A percentile compares a stretch with the other conserved stretches of the same genome.
Conservation (phyloP, 129 eudicot species). For the Artemisia annua region DNA sequence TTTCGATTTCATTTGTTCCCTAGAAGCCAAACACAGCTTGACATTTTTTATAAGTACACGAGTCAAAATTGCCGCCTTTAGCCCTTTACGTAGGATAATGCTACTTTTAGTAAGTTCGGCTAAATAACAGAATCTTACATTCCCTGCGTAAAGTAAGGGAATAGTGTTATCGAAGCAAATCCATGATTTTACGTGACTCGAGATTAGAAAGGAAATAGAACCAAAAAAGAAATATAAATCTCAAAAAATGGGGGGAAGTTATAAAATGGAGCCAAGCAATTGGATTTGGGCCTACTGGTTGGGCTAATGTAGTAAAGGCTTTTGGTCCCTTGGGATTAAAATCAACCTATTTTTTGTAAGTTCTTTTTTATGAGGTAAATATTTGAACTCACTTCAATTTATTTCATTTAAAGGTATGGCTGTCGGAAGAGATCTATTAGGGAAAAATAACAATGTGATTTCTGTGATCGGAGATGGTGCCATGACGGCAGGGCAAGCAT, state of each 20-base stretch:
- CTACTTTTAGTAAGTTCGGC: too few species aligned
- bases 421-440: constrained; percentile 81
- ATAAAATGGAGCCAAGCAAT: neutral
- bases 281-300: neutral
- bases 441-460: constrained; percentile 75
- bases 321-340: too few species aligned
- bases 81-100: too few species aligned
- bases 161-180: neutral
- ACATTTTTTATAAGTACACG: too few species aligned
- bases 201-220: neutral
- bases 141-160: too few species aligned
- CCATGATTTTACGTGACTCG: neutral
- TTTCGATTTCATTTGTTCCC: too few species aligned
- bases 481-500: constrained; percentile 97
- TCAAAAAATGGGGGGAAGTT: neutral
- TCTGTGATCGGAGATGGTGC: constrained; percentile 96
- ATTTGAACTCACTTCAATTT: neutral
- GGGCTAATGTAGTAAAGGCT: neutral
- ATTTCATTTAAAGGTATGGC: constrained; percentile 67
- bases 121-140: too few species aligned
- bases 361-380: too few species aligned
- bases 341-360: too few species aligned
- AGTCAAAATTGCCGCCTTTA: too few species aligned
- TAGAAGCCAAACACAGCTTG: too few species aligned
- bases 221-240: neutral